Base-by-base conservation (phyloP, 345 rosid genomes). In the Rhizophora mangle region DNA sequence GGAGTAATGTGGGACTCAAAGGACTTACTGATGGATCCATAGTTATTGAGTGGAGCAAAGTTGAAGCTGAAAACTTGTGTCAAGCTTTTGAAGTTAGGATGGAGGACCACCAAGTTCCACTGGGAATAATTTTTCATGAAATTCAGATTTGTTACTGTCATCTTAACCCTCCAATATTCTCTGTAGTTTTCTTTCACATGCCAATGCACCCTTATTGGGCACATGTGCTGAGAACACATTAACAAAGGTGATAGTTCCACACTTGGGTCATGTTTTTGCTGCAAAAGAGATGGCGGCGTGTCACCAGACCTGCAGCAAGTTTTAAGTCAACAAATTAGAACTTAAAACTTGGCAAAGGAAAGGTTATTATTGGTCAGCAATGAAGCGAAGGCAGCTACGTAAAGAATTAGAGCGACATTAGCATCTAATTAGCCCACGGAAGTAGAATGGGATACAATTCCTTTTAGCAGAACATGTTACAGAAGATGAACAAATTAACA, bases 131-230 rank as follows among this genome's bases (percentile, higher is more conserved):
- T 94, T 72, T 78, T 85, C 69, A 87, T 74, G 30, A 81, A 69
- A 71, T 94, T 88, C 8, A 78, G 46, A 70, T 88, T 91, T 3
- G 85, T 85, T 46, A 89, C 74, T 5, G 94, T 89, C 62, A 89
- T 80, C 73, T 91, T 91, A 52, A 85, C 95, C 58, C 96, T 71
- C 97, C 98, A 91, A 27, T 86, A 91, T 59, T 83, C 79, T 68
- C 56, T 85, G 76, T 93, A 93, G 72, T 85, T 89, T 59, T 86
- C 84, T 75, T 91, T 93, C n/a, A 93, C 84, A 31, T 93, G 98
- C 98, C 98, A 93, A 68, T 91, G 98, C 15, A 91, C 83, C 46
- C 77, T 67, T 26, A 89, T 78, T 0, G 97, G 98, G 76, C 98
- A 93, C 92, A 85, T 85, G 68, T 93, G 97, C 6, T 67, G 60